Base-by-base conservation (phyloP, 2,329 filamentous ascomycete species). In the Colletotrichum brevisporum region DNA sequence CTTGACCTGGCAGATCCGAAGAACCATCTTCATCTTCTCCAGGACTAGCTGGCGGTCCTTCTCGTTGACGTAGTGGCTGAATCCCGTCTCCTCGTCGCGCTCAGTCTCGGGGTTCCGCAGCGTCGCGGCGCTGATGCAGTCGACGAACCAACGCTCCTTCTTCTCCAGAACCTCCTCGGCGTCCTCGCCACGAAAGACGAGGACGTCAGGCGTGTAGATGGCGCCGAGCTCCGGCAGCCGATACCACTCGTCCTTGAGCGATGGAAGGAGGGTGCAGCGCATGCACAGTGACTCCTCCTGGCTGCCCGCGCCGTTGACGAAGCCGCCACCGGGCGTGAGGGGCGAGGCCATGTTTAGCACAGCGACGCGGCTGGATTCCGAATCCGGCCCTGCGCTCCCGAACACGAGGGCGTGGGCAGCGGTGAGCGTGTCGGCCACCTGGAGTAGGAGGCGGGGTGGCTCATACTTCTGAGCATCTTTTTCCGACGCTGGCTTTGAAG, bases 321-420 rank as follows among this genome's bases (percentile, higher is more conserved):
- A 85, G 0, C 89, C 90, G 8, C 89, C 89, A 13, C 90, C 90
- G 0, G 89, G 87, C 0, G 84, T 83, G 0, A 90, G 82, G 0
- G 88, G 87, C 0, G 89, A 91, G 0, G 88, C 89, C 88, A 91
- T 91, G 76, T 90, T 91, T 3, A 91, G 80, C 26, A 91, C 80
- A 4, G 83, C 87, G 1, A 88, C 82, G 45, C 84, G 78, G 9
- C 74, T 24, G 2, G 31, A 36, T 9, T 43, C 52, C 2, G 41
- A 36, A 4, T 43, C 47, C 3, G 56, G 8, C 6, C 6, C 61
- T 26, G 27, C 18, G 52, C 36, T 61, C 47, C 36, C 16, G 18
- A 56, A 61, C 21, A 75, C 68, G 12, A 84, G 79, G 0, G 75
- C 72, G 39, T 79, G 78, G 0, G 88, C 88, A 1, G 86, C 87